Conservation (phyloP, 192 early-diverging fungal genomes). For the Physocladia obscura region DNA sequence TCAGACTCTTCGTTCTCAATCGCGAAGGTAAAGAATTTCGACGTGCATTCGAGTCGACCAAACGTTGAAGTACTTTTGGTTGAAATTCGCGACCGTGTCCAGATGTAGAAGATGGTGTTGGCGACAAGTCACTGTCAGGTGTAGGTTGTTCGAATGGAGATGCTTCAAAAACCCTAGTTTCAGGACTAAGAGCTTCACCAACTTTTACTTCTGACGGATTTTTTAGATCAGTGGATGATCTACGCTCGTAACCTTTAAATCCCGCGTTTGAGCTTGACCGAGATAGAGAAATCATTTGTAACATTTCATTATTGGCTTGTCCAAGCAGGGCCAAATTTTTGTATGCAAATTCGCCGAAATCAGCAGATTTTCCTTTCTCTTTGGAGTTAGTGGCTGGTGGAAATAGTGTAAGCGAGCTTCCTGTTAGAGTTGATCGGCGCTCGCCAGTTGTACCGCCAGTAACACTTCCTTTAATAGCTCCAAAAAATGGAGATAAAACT, state of each 20-base stretch:
- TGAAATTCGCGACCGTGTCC: conserved; percentile 17
- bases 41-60: conserved; percentile 17
- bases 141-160: not conserved
- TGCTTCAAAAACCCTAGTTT: not conserved
- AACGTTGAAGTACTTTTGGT: conserved; percentile 18
- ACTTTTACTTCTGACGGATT: not conserved
- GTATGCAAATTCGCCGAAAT: conserved; percentile 91
- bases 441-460: too few species aligned
- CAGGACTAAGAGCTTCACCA: not conserved
- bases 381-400: too few species aligned
- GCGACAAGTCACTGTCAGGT: not conserved
- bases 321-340: conserved; percentile 87
- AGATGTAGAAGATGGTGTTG: conserved; percentile 12
- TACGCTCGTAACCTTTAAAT: not conserved
- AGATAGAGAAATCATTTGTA: conserved; percentile 61
- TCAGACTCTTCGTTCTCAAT: conserved; percentile 40
- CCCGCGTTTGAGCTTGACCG: conserved; percentile 55
- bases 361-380: conserved; percentile 18
- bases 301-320: conserved; percentile 84
- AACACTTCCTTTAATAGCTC: conserved; percentile 6
- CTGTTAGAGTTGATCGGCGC: not conserved
- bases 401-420: not conserved
- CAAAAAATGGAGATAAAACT: conserved; percentile 4
- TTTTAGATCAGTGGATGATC: not conserved
- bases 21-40: conserved; percentile 45